Evolutionary conservation across 1,139 yeast species (phyloP).

Genomic region (Yamadazyma friedrichii): DNA sequence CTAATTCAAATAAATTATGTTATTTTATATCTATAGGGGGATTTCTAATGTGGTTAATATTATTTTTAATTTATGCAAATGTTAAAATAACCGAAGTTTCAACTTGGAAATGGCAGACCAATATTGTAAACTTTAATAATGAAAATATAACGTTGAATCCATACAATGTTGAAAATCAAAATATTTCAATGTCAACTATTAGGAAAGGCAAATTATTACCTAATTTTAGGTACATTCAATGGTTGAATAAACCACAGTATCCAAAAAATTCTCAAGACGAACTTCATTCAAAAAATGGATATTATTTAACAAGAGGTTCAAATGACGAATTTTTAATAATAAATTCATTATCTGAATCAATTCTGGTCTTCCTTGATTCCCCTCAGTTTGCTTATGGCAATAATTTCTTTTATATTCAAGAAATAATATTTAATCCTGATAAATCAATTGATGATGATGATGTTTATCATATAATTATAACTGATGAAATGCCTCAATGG

Average conservation of each 20-base stretch:
- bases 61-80: constrained; percentile 31
- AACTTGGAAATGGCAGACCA: constrained; percentile 28
- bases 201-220: constrained; percentile 26
- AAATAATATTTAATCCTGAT: constrained; percentile 34
- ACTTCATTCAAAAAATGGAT: constrained; percentile 23
- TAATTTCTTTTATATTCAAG: constrained; percentile 30
- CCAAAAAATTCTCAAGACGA: constrained; percentile 17
- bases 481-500: constrained; percentile 37
- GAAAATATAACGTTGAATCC: constrained; percentile 32
- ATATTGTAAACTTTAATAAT: constrained; percentile 23
- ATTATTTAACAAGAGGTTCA: constrained; percentile 24
- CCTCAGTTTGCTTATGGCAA: constrained; percentile 32
- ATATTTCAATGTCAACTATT: constrained; percentile 29
- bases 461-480: constrained; percentile 32
- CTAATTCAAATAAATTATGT: constrained; percentile 11
- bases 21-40: constrained; percentile 6
- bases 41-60: constrained; percentile 26
- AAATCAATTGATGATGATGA: constrained; percentile 24
- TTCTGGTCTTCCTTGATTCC: constrained; percentile 20
- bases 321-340: constrained; percentile 18
- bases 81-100: constrained; percentile 20
- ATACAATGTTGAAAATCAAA: constrained; percentile 26
- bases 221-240: constrained; percentile 19
- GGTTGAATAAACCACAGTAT: constrained; percentile 34
- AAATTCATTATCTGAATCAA: constrained; percentile 21